Evolutionary conservation across 805 yeast species (phyloP).

Genomic region (Isabelozyma pseudorhagii): DNA sequence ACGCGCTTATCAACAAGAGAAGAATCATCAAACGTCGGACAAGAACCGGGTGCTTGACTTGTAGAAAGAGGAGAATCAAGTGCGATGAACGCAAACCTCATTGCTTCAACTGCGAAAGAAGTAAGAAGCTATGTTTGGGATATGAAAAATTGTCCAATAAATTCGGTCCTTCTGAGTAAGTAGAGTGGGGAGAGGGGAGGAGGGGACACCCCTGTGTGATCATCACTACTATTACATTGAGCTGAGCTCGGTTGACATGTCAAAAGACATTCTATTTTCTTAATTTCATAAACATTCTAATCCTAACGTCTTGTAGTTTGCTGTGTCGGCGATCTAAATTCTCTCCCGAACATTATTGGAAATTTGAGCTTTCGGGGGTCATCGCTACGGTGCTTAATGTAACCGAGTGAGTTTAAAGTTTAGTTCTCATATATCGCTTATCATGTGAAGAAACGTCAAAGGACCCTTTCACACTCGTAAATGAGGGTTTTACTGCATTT

Average conservation of each 20-base stretch:
- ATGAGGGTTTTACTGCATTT: too few relatives aligned
- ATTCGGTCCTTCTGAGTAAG: not conserved
- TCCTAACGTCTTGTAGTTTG: too few relatives aligned
- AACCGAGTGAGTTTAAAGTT: not conserved
- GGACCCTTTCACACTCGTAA: not conserved
- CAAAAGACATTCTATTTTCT: too few relatives aligned
- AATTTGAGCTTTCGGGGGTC: not conserved
- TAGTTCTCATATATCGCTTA: not conserved
- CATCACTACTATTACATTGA: too few relatives aligned
- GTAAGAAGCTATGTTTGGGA: conserved; percentile 65
- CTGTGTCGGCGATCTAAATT: too few relatives aligned
- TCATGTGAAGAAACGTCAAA: not conserved
- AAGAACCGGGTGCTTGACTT: conserved; percentile 72
- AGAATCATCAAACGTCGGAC: conserved; percentile 58
- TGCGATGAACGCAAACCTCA: conserved; percentile 74
- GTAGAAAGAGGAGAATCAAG: conserved; percentile 67
- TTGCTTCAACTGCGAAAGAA: conserved; percentile 65
- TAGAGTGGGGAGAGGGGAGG: too few relatives aligned
- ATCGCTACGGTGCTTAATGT: not conserved
- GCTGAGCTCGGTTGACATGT: too few relatives aligned
- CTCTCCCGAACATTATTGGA: not conserved
- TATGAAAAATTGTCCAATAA: conserved; percentile 39
- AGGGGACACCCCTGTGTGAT: too few relatives aligned
- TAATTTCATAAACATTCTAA: too few relatives aligned
- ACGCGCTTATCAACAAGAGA: conserved; percentile 32